Base-by-base conservation (phyloP, 441 rosid species). In the Codiaeum variegatum region DNA sequence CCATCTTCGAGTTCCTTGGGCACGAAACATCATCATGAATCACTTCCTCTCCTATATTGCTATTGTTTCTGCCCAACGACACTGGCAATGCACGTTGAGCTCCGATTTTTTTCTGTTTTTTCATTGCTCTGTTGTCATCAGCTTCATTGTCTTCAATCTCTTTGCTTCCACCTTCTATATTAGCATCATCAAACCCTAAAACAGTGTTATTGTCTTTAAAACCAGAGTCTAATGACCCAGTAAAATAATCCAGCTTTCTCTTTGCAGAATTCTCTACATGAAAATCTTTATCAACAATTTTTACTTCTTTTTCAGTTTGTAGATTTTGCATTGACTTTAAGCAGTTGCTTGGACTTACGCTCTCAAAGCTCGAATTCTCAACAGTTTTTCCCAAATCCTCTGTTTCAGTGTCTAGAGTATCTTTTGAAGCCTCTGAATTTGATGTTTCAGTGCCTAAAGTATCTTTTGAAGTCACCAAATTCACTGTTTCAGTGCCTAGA, bases 71-170 rank as follows among this genome's bases (percentile, higher is more conserved):
- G 12, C 34, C 18, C 29, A 71, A 19, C 5, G 82, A 78, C 3
- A 31, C 59, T 18, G 82, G 83, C 81, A 82, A 65, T 19, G 44
- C 69, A 6, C 76, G 78, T 46, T 60, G 36, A 75, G 54, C 38
- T 46, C 54, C 13, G 4, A 11, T 34, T 24, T 24, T 9, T 26
- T 28, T 58, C 15, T 12, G 34, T 19, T 58, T 58, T 28, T 58
- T n/a, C 73, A 69, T 73, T 28, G 21, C 10, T 2, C 12, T 52
- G 51, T 36, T 55, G 13, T 23, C 12, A 34, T 69, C 26, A 36
- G 56, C 44, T 52, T 47, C 69, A 58, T 15, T 10, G 32, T 44
- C 69, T 44, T 71, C 59, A 15, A 62, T 71, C 21, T 19, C 73
- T 38, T 42, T 21, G 5, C 19, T 55, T 23, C 31, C 52, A 11